phyloP scores from a whole-genome alignment of 306 rosid genomes.

The Clitoria ternatea region DNA sequence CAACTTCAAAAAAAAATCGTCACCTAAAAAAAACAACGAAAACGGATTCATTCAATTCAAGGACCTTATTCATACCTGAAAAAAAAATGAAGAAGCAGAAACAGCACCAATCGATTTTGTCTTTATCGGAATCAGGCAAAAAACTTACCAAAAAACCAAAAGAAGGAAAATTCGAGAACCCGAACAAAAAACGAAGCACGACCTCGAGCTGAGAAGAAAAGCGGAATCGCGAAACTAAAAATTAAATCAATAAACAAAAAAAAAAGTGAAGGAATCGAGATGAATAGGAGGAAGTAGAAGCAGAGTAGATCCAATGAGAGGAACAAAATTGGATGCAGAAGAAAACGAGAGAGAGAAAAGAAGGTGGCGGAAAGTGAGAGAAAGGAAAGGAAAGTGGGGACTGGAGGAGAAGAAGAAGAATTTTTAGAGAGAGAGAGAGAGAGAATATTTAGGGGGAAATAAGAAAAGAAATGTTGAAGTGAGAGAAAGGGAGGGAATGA shows the following conservation, averaged over 20 bases:
- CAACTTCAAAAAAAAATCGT: neutral
- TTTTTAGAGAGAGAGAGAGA: conserved; percentile 55
- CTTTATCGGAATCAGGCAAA: conserved; percentile 14
- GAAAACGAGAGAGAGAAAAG: conserved; percentile 36
- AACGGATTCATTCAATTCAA: conserved; percentile 9
- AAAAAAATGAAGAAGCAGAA: conserved; percentile 1
- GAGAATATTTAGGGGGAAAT: neutral
- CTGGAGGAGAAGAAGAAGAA: conserved; percentile 33
- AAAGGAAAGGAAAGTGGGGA: conserved; percentile 34
- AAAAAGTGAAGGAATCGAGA: conserved; percentile 20
- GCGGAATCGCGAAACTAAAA: conserved; percentile 21
- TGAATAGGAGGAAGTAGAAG: conserved; percentile 14
- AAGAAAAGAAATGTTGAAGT: conserved; percentile 9
- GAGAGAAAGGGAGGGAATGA: conserved; percentile 76
- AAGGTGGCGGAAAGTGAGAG: conserved; percentile 45
- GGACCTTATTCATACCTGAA: conserved; percentile 17
- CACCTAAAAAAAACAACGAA: neutral
- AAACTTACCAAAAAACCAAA: neutral
- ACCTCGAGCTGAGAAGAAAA: conserved; percentile 25
- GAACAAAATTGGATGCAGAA: conserved; percentile 23
- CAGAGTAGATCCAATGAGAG: conserved; percentile 58
- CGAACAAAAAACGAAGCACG: neutral
- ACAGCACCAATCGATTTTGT: conserved; percentile 9
- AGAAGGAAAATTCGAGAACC: neutral
- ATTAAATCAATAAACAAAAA: neutral